Evolutionary conservation across 1,139 yeast species (phyloP).

Genomic region (Sugiyamaella pinicola): DNA sequence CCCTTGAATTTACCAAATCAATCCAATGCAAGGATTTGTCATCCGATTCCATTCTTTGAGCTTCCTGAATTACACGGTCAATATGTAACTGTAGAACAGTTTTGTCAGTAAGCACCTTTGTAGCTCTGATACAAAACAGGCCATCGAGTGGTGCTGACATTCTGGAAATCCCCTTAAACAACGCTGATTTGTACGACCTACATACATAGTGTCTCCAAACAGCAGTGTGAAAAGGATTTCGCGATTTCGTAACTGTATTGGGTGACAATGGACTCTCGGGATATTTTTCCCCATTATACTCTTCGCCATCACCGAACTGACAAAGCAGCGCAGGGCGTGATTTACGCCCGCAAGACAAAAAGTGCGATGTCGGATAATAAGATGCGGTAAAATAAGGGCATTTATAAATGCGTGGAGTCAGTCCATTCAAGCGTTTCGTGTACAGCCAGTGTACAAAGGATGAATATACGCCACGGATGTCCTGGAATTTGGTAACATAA

Average conservation of each 20-base stretch:
- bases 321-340: slow-evolving; percentile 51
- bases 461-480: slow-evolving; percentile 36
- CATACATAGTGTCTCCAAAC: slow-evolving; percentile 46
- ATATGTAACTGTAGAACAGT: slow-evolving; percentile 38
- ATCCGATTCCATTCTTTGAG: slow-evolving; percentile 41
- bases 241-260: slow-evolving; percentile 29
- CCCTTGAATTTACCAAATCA: slow-evolving; percentile 35
- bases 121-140: slow-evolving; percentile 48
- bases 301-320: slow-evolving; percentile 31
- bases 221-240: slow-evolving; percentile 48
- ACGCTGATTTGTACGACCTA: slow-evolving; percentile 45
- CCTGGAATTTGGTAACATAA: slow-evolving; percentile 24
- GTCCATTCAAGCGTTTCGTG: slow-evolving; percentile 20
- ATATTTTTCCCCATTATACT: slow-evolving; percentile 34
- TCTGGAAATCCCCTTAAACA: slow-evolving; percentile 39
- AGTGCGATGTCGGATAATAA: slow-evolving; percentile 53
- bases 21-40: slow-evolving; percentile 40
- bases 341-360: slow-evolving; percentile 51
- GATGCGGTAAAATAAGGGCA: slow-evolving; percentile 28
- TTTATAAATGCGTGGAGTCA: slow-evolving; percentile 26
- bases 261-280: slow-evolving; percentile 22
- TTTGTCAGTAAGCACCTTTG: slow-evolving; percentile 45
- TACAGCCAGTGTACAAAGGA: slow-evolving; percentile 31
- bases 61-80: slow-evolving; percentile 38
- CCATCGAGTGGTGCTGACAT: slow-evolving; percentile 44